A percentile compares a stretch with the other conserved stretches of the same genome.
These are phyloP conservation scores for Neoboletus magnificus DNA, from an alignment of 768 basidiomycete genomes.

Conservation along the genomic window DNA sequence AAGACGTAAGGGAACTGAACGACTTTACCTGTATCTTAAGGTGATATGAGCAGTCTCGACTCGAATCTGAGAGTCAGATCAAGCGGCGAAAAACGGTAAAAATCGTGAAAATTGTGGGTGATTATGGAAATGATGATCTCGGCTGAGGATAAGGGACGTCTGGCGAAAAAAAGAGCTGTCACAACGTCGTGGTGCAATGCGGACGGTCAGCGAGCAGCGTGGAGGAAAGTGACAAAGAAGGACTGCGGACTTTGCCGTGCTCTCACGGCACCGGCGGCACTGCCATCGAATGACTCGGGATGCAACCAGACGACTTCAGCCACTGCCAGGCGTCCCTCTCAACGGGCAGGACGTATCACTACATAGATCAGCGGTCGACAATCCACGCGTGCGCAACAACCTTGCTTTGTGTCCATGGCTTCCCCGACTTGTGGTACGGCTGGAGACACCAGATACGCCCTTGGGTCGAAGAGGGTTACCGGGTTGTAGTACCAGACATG, in stretches of 20 bases:
- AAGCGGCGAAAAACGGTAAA: conserved; percentile 21
- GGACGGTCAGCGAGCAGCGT: conserved; percentile 20
- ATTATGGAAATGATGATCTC: conserved; percentile 8
- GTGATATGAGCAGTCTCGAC: conserved; percentile 27
- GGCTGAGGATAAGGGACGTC: conserved; percentile 14
- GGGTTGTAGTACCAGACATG: conserved; percentile 53
- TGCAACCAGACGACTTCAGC: conserved; percentile 14
- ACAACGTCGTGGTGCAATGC: conserved; percentile 8
- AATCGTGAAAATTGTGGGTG: conserved; percentile 13
- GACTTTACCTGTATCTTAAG: conserved; percentile 36
- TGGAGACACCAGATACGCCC: conserved; percentile 74
- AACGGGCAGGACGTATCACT: conserved; percentile 66
- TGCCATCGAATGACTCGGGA: conserved; percentile 15
- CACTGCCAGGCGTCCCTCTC: conserved; percentile 50
- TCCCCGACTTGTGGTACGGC: conserved; percentile 72
- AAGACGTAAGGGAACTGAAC: conserved; percentile 21
- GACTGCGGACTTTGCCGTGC: conserved; percentile 29
- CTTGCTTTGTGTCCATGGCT: conserved; percentile 75
- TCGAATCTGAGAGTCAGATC: conserved; percentile 24
- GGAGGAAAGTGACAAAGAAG: conserved; percentile 28
- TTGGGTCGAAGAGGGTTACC: conserved; percentile 59
- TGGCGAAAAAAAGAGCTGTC: neutral
- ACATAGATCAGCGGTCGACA: conserved; percentile 63
- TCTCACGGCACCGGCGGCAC: conserved; percentile 27
- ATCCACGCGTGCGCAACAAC: conserved; percentile 41